phyloP scores from a whole-genome alignment of 2,329 filamentous ascomycete species.

The Fusarium marasasianum region DNA sequence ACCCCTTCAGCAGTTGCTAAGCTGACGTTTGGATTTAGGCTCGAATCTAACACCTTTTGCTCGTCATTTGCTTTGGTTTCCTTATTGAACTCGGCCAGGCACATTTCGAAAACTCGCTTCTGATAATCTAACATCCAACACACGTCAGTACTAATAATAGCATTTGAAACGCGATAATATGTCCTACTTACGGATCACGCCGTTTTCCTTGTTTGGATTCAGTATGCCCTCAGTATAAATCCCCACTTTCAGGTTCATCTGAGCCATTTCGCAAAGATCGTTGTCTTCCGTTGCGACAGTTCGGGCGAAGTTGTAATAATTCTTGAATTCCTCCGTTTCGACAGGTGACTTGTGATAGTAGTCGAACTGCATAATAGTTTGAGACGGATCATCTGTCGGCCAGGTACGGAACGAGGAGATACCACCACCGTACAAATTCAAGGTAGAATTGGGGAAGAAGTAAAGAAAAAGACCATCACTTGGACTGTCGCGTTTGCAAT shows the following conservation, averaged over 20 bases:
- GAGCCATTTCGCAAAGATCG: not conserved
- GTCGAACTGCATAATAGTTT: not conserved
- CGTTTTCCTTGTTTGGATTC: not conserved
- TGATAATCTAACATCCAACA: not conserved
- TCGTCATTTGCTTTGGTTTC: fast-evolving
- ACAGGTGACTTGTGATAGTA: not conserved
- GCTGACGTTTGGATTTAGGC: not conserved
- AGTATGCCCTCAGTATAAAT: not conserved
- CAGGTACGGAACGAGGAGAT: not conserved
- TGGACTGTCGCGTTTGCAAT: not conserved
- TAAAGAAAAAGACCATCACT: not conserved
- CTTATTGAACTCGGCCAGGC: not conserved
- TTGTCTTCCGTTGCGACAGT: not conserved
- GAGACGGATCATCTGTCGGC: not conserved
- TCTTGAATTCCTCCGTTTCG: not conserved
- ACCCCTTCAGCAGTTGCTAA: not conserved
- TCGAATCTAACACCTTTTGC: not conserved
- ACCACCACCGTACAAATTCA: not conserved
- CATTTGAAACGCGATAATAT: fast-evolving
- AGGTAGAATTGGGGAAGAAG: not conserved
- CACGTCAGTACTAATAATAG: not conserved
- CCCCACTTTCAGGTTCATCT: not conserved
- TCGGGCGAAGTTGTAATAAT: not conserved
- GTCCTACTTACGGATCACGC: not conserved
- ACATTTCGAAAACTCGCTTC: not conserved